Evolutionary conservation across 2,329 filamentous ascomycete genomes (phyloP).

Genomic region (Bipolaris victoriae): DNA sequence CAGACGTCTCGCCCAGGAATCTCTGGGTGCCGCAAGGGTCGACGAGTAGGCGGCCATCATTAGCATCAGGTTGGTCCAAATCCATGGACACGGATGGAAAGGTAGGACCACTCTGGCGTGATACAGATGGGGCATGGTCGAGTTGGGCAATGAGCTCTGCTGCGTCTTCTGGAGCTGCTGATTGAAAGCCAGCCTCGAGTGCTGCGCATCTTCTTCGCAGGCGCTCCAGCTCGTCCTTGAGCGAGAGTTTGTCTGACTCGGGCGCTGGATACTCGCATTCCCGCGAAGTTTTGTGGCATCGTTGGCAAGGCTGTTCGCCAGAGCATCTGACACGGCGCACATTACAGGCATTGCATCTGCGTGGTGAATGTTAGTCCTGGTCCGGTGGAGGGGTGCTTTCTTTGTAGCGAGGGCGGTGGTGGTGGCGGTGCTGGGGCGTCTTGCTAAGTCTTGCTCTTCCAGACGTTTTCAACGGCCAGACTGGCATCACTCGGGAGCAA

Average conservation of each 20-base stretch:
- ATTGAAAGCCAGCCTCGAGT: constrained; percentile 26
- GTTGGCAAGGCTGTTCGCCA: constrained; percentile 35
- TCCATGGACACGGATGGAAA: constrained; percentile 15
- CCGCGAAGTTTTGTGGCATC: constrained; percentile 25
- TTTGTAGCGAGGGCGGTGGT: not conserved
- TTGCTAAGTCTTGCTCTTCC: constrained; percentile 2
- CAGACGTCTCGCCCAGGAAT: constrained; percentile 35
- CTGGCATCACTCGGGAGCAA: not conserved
- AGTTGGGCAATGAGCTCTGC: constrained; percentile 23
- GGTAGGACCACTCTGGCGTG: constrained; percentile 13
- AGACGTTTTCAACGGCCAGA: not conserved
- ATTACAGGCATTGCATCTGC: constrained; percentile 38
- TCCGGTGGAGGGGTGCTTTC: not conserved
- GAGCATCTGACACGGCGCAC: constrained; percentile 34
- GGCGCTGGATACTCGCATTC: constrained; percentile 33
- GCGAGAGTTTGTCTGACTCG: constrained; percentile 24
- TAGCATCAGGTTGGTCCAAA: constrained; percentile 11
- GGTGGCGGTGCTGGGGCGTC: no score
- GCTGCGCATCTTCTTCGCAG: constrained; percentile 29
- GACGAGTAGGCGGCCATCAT: constrained; percentile 27
- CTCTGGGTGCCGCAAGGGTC: constrained; percentile 27
- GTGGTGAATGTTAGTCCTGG: constrained; percentile 9
- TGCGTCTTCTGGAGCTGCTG: constrained; percentile 22
- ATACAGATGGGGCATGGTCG: constrained; percentile 14
- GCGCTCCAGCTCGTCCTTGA: constrained; percentile 33